A percentile compares a stretch with the other conserved stretches of the same genome.
phyloP scores from a whole-genome alignment of 1,139 yeast genomes.

The Groenewaldozyma auringiensis region DNA sequence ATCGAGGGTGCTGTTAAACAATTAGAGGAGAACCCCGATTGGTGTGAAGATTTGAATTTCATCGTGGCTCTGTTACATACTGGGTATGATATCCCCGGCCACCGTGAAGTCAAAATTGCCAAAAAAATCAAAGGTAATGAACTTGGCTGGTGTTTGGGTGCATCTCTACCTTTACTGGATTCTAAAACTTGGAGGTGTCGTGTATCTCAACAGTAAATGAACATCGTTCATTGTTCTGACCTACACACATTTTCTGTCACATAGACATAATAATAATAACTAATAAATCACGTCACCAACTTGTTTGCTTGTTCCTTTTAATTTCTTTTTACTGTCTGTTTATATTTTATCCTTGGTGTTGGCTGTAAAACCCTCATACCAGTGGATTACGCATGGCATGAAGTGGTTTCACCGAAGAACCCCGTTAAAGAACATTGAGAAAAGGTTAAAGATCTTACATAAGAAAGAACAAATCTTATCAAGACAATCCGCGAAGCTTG shows the following conservation, averaged over 20 bases:
- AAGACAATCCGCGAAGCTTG: no score
- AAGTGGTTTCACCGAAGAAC: no score
- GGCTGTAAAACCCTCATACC: no score
- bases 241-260: neutral
- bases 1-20: slow-evolving; percentile 60
- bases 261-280: neutral
- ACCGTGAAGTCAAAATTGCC: slow-evolving; percentile 87
- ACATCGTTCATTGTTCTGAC: neutral
- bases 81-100: slow-evolving; percentile 89
- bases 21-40: slow-evolving; percentile 71
- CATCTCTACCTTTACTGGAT: slow-evolving; percentile 82
- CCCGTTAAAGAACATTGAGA: no score
- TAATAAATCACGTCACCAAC: neutral
- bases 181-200: slow-evolving; percentile 63
- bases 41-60: slow-evolving; percentile 90
- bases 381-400: no score
- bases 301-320: neutral
- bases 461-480: no score
- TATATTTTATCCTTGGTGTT: no score
- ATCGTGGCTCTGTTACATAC: slow-evolving; percentile 84
- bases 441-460: no score
- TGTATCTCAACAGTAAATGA: slow-evolving; percentile 2
- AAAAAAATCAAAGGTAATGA: slow-evolving; percentile 81
- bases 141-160: slow-evolving; percentile 98
- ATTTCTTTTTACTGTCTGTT: no score